These are phyloP conservation scores for Lactifluus pinguis DNA, from an alignment of 768 basidiomycete species.

Conservation along the genomic window DNA sequence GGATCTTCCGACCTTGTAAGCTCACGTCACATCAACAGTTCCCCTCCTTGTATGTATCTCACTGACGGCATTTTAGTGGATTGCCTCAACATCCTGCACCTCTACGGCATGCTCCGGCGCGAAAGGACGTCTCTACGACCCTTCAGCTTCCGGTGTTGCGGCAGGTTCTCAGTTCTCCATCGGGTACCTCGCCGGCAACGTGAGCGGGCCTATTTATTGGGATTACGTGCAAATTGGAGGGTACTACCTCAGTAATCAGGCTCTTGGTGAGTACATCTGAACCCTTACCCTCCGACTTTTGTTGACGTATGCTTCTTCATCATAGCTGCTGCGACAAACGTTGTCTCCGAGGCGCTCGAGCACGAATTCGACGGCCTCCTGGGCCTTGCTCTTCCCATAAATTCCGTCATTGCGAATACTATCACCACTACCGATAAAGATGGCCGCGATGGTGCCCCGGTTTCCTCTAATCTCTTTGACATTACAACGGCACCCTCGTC, in stretches of 20 bases:
- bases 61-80: slow-evolving; percentile 44
- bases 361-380: slow-evolving; percentile 56
- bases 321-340: slow-evolving; percentile 49
- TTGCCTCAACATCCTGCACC: slow-evolving; percentile 58
- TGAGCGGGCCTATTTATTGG: slow-evolving; percentile 60
- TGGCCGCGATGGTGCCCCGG: slow-evolving; percentile 53
- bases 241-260: slow-evolving; percentile 57
- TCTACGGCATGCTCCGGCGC: slow-evolving; percentile 42
- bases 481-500: slow-evolving; percentile 50
- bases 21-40: slow-evolving; percentile 8
- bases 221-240: slow-evolving; percentile 54
- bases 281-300: not conserved
- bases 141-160: slow-evolving; percentile 32
- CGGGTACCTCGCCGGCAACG: slow-evolving; percentile 49
- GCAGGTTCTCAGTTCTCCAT: slow-evolving; percentile 42
- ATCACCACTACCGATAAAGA: slow-evolving; percentile 43
- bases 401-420: slow-evolving; percentile 51
- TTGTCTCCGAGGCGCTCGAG: slow-evolving; percentile 49
- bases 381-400: slow-evolving; percentile 64
- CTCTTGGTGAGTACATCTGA: slow-evolving; percentile 42
- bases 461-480: slow-evolving; percentile 64
- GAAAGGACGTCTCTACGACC: slow-evolving; percentile 46
- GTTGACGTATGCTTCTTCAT: not conserved
- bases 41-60: not conserved
- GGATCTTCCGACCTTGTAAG: slow-evolving; percentile 75